A percentile compares a stretch with the other conserved stretches of the same genome.
Evolutionary conservation across 1,284 basidiomycete species (phyloP).

Genomic region (Stygiomarasmius scandens): DNA sequence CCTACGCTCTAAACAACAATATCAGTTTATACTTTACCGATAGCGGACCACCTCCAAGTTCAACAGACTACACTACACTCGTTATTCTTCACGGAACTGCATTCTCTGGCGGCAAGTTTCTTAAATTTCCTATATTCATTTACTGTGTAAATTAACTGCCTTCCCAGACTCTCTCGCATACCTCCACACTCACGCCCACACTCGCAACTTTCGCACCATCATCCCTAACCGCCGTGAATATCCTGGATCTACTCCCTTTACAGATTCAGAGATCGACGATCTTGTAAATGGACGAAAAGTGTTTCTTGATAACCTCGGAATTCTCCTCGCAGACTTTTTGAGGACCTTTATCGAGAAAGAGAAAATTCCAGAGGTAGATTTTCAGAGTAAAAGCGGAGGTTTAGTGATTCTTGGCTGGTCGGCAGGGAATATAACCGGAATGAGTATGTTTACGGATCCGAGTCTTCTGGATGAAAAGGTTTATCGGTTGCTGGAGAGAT

Average conservation of each 20-base stretch:
- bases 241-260: constrained; percentile 34
- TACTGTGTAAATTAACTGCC: background rate
- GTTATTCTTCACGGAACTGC: constrained; percentile 21
- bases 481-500: constrained; percentile 26
- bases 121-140: background rate
- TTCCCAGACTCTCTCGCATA: background rate
- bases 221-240: constrained; percentile 35
- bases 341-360: constrained; percentile 27
- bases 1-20: constrained; percentile 5
- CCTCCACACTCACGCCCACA: constrained; percentile 18
- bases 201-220: constrained; percentile 26
- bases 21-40: constrained; percentile 19
- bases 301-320: constrained; percentile 29
- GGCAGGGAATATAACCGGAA: constrained; percentile 26
- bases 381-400: constrained; percentile 28
- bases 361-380: constrained; percentile 24
- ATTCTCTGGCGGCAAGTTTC: constrained; percentile 20
- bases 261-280: constrained; percentile 32
- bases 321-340: constrained; percentile 28
- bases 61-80: constrained; percentile 21
- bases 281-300: constrained; percentile 23
- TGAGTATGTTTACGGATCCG: constrained; percentile 29
- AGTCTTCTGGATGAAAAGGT: constrained; percentile 21
- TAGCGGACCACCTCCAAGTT: constrained; percentile 16
- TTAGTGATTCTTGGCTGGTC: constrained; percentile 38